Evolutionary conservation across 78 protist genomes (phyloP), one percentile per base, ranked within the genome.

Genomic region (Cavenderia fasciculata): DNA sequence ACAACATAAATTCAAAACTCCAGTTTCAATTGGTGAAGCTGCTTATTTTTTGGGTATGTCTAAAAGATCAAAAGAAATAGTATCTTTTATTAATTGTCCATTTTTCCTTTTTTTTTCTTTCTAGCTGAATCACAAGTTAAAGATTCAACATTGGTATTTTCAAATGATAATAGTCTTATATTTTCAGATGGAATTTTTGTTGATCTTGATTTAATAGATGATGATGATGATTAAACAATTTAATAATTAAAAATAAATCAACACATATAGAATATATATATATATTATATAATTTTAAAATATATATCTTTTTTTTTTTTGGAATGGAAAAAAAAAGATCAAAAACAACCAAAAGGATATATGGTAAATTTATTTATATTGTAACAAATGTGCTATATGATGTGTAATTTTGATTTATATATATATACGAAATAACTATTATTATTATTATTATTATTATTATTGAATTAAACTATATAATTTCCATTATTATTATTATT

Each of bases 1-100:
- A 52, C 88, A 79, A 79, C 74, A 79, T 27, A 79, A 65, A 54
- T 79, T 79, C 33, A 79, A 79, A 66, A 40, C 56, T 65, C 88
- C 63, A n/a, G 88, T 63, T 18, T 25, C 61, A 18, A 19, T 77
- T 16, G 74, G 46, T 12, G 47, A 25, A n/a, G 87, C 87, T 44
- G 33, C 63, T 21, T 16, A 18, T 47, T 77, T 62, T 38, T 63
- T 65, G 16, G 54, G 51, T 61, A 61, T 31, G 31, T 27, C 4
- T 43, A 19, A 65, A 12, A 5, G 2, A 40, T 65, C 73, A 41
- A 3, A 2, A 7, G 7, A 36, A 10, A 11, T 5, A 27, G 5
- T 7, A 2, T 61, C 31, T 31, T 27, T 43, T 65, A 2, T 21
- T 65, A 4, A 38, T 43, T 65, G 6, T 18, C 5, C 11, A 16